Base-by-base conservation (phyloP, 2,329 filamentous ascomycete genomes). In the Fusarium sublunatum region DNA sequence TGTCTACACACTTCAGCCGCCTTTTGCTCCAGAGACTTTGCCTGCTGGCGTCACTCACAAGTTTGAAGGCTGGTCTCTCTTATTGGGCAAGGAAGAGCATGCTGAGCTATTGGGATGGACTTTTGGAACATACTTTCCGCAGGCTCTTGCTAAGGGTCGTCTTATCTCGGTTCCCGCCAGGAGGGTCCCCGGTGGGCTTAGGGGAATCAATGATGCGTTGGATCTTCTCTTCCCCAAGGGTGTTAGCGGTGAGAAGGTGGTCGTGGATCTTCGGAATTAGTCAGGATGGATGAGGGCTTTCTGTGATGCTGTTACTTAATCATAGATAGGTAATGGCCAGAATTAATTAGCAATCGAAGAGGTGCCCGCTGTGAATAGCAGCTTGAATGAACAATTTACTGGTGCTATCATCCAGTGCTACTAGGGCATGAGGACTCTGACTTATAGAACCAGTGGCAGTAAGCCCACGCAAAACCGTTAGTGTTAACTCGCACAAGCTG, bases 41-140 rank as follows among this genome's bases (percentile, higher is more conserved):
- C 64, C 64, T 1, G 26, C 32, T 6, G 64, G 64, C 4, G 49
- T 67, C 3, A 39, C 58, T 3, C 63, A 63, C 28, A 42, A 47
- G 15, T 67, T 67, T n/a, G 59, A 67, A 10, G 59, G 64, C 0
- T 67, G 64, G 64, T 67, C 64, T 36, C 35, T 67, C 15, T 39
- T 67, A 4, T 12, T 67, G 7, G 63, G 54, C 5, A 64, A 61
- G 45, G 63, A 53, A 8, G 63, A 67, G 12, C 46, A 67, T 15
- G 35, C 39, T 15, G 47, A 60, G 26, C 10, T 67, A 2, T 28
- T 67, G 2, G 38, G 53, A 4, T 67, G 63, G 64, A 67, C 38
- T 12, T 67, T 67, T 39, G 19, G 28, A 7, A 58, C 64, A 22
- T 67, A 67, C 24, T 64, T 67, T 0, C 45, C 44, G 3, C 51